Evolutionary conservation across 148 eudicot genomes (phyloP), one percentile per base, ranked within the genome.

Genomic region (Beta vulgaris): DNA sequence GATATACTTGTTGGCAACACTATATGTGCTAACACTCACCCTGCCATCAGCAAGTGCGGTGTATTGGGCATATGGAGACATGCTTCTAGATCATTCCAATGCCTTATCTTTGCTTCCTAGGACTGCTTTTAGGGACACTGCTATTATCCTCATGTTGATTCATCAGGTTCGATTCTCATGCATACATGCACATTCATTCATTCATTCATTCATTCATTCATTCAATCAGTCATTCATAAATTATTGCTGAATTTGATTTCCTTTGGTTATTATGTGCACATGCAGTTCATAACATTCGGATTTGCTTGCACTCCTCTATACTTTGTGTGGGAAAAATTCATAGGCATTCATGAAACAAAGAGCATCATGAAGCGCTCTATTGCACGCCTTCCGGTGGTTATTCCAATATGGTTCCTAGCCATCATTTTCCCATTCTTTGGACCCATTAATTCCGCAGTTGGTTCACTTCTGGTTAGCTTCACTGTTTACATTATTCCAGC

Each of bases 341-440:
- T 91, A 10, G 86, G 93, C 8, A 55, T 91, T 28, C 97, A 91
- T 48, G 82, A 86, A 19, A 85, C 90, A 3, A 87, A 91, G 65
- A 89, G 93, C 77, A 28, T 84, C n/a, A 79, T 83, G 58, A 86
- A 84, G 72, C 78, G 93, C 1, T 92, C 97, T 2, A 18, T 89
- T 12, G 87, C 93, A 1, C 85, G 97, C 58, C 76, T 91, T n/a
- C 97, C 97, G 0, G 97, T 91, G 58, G 97, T 91, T 3, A 62
- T 91, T 29, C 96, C 96, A 0, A 91, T 91, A 16, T 91, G 96
- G 96, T 91, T 91, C 69, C 78, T 91, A 0, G 97, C 97, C 6
- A 91, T 91, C 3, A 84, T 91, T 32, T 91, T 91, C 86, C 97
- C 97, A 1, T 91, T 91, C 85, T 91, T 91, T n/a, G 97, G 97